phyloP scores from a whole-genome alignment of 2,329 filamentous ascomycete species.

The Sporothrix variecibatus region DNA sequence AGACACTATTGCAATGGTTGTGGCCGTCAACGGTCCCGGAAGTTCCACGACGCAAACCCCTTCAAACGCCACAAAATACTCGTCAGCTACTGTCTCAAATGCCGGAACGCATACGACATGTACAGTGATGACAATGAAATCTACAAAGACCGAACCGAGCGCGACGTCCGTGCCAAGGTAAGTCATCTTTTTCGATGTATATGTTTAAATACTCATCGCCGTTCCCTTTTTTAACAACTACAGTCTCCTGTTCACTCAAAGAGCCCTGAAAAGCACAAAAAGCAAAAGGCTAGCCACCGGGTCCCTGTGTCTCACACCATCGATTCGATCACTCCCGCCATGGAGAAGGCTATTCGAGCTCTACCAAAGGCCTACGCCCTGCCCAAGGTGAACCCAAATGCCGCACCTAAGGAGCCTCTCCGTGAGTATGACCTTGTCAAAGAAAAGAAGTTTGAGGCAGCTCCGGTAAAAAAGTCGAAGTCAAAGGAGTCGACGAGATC shows the following conservation, averaged over 20 bases:
- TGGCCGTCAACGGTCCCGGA: conserved; percentile 43
- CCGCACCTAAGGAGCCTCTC: neutral
- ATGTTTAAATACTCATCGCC: neutral
- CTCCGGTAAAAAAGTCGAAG: neutral
- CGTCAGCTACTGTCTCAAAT: conserved; percentile 42
- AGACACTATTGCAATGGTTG: conserved; percentile 49
- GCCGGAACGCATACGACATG: conserved; percentile 31
- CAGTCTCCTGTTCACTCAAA: neutral
- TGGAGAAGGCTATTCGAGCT: conserved; percentile 1
- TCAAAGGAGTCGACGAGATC: neutral
- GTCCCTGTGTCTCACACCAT: neutral
- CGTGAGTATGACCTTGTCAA: neutral
- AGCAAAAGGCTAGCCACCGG: neutral
- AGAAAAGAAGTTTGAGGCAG: neutral
- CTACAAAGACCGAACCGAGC: neutral
- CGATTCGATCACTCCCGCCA: neutral
- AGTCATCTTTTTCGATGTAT: neutral
- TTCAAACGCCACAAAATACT: conserved; percentile 38
- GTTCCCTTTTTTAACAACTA: too few species aligned
- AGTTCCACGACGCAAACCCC: conserved; percentile 42
- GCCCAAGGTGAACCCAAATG: too few species aligned
- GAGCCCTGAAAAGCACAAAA: neutral
- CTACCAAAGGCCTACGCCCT: neutral
- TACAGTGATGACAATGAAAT: neutral
- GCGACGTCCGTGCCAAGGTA: neutral